Evolutionary conservation across 1,284 basidiomycete species (phyloP), one percentile per base, ranked within the genome.

Genomic region (Sparassis latifolia): DNA sequence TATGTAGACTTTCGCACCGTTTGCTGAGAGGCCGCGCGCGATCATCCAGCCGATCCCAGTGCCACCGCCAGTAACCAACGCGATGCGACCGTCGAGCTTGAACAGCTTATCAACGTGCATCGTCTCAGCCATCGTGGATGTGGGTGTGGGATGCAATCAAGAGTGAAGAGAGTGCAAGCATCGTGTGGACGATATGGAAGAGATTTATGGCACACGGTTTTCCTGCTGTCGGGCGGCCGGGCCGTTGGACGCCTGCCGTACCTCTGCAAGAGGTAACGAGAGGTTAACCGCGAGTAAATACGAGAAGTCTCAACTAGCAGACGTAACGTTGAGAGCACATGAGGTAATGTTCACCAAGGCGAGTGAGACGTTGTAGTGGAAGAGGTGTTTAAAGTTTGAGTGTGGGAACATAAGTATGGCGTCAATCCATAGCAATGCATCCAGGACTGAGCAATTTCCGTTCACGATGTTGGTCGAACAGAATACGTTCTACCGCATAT

Each of bases 1-100:
- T 58, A 93, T 86, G 64, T 92, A 93, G 10, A 92, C 89, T 56
- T 82, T 86, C 10, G 89, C 88, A 2, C 89, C 88, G 58, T 84
- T 86, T 28, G 79, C 78, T 7, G 87, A 86, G 10, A 93, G 74
- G 3, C 85, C 87, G 49, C 77, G 74, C 4, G 89, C 74, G 51
- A 89, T 89, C 80, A 86, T 85, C 53, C 84, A 66, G 4, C 85
- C 83, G 53, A 92, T 91, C 2, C 89, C 89, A 0, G 86, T 88
- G 29, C 85, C 89, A 4, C 89, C 89, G 42, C 89, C 89, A 0
- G 89, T 87, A 33, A 91, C 83, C 33, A 92, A 66, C 5, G 87
- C 86, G 20, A 90, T 69, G 33, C 79, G 75, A 5, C 78, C 82
- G 10, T 72, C 68, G 47, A 89, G 73, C 56, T 80, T 74, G 58